Percentiles rank a stretch among this genome's conserved stretches.
phyloP scores from a whole-genome alignment of 257 asterid genomes.

The Orobanche coerulescens region DNA sequence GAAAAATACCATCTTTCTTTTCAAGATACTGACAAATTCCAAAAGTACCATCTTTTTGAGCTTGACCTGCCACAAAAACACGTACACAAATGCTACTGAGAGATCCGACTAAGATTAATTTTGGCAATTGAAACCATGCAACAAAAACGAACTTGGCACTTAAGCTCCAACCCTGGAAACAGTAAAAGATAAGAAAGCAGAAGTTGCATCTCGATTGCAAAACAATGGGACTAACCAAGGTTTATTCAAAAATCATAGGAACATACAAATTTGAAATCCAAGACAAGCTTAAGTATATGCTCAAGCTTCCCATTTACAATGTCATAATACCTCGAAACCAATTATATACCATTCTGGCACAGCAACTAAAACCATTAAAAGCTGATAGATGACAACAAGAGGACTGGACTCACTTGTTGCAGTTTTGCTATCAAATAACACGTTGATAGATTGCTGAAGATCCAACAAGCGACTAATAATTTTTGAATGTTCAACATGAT shows the following conservation, averaged over 20 bases:
- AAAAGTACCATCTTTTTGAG: slow-evolving; percentile 40
- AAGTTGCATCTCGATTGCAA: slow-evolving; percentile 16
- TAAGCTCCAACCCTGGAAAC: slow-evolving; percentile 13
- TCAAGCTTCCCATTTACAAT: background rate
- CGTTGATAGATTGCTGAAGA: slow-evolving; percentile 84
- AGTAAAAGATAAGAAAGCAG: background rate
- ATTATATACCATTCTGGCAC: background rate
- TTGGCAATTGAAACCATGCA: background rate
- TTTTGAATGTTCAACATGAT: slow-evolving; percentile 46
- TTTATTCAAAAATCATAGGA: background rate
- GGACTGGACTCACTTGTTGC: slow-evolving; percentile 44
- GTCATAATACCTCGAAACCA: background rate
- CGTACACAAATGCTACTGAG: slow-evolving; percentile 11
- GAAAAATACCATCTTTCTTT: slow-evolving; percentile 93
- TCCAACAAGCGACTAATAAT: slow-evolving; percentile 72
- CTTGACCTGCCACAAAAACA: slow-evolving; percentile 39
- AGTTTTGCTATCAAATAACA: slow-evolving; percentile 75
- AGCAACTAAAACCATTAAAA: slow-evolving; percentile 13
- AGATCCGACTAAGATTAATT: background rate
- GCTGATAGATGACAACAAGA: slow-evolving; percentile 17
- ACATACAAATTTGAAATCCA: background rate
- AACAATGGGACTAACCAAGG: background rate
- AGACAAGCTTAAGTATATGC: background rate
- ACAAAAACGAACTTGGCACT: background rate
- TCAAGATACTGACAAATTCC: slow-evolving; percentile 86